Conservation (phyloP, 2,329 filamentous ascomycete genomes). For the Reticulascus tulasneorum region DNA sequence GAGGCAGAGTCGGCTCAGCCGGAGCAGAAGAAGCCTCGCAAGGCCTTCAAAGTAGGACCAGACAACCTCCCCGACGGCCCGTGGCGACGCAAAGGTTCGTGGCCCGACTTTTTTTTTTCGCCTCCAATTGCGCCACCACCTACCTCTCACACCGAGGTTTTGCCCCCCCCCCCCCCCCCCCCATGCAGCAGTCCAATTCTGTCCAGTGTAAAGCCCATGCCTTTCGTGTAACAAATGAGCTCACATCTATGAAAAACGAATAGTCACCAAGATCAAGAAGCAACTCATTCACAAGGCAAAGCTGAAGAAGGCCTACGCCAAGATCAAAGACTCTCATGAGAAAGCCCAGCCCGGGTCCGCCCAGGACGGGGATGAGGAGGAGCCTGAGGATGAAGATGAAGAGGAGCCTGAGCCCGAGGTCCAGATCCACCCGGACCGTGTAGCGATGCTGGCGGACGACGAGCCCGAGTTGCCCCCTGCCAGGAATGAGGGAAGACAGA, state of each 20-base stretch:
- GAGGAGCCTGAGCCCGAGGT: slow-evolving; percentile 17
- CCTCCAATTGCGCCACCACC: not conserved
- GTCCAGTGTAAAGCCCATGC: too few relatives aligned
- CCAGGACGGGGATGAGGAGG: slow-evolving; percentile 26
- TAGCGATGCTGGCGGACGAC: slow-evolving; percentile 32
- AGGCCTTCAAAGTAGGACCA: slow-evolving; percentile 83
- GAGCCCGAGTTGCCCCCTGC: slow-evolving; percentile 14
- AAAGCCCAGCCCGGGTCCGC: not conserved
- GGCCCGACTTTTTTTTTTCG: slow-evolving; percentile 1
- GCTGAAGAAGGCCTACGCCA: slow-evolving; percentile 87
- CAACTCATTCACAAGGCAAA: slow-evolving; percentile 89
- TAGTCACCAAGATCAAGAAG: slow-evolving; percentile 87
- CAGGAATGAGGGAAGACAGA: too few relatives aligned
- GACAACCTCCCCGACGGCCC: slow-evolving; percentile 87
- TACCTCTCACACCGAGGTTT: not conserved
- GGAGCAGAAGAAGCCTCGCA: slow-evolving; percentile 49
- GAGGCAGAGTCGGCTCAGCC: slow-evolving; percentile 25
- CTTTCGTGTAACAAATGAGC: too few relatives aligned
- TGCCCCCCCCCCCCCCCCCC: not conserved
- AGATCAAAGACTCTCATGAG: slow-evolving; percentile 60
- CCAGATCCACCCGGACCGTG: slow-evolving; percentile 36
- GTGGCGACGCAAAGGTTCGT: slow-evolving; percentile 70
- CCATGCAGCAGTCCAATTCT: slow-evolving; percentile 3
- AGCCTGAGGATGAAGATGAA: slow-evolving; percentile 16
- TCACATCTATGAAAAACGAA: slow-evolving; percentile 19